Evolutionary conservation across 23 red algal species (phyloP), one percentile per base, ranked within the genome.

Genomic region (Porphyridium purpureum): DNA sequence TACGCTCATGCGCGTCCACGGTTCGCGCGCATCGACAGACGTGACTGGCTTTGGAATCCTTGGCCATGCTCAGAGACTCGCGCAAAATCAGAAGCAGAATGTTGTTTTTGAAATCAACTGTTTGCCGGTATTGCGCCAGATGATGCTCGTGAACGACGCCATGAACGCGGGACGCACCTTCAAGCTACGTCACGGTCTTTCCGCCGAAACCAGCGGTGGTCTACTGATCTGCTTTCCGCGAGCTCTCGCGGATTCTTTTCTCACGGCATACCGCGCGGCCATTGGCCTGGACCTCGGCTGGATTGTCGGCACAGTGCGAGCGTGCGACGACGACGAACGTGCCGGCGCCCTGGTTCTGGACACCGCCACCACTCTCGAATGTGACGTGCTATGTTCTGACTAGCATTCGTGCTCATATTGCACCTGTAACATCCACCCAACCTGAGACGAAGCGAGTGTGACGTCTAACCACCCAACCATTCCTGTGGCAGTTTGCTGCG

Each of bases 11-110:
- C 33, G 33, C 21, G 26, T 28, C 26, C 44, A 31, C 9, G 54
- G 57, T 5, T 52, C 69, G 31, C 69, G 61, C 52, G 69, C 69
- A 21, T 52, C 56, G 29, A 74, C 69, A 1, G 69, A 74, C 59
- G 47, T 74, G 11, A 74, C 69, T 29, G 69, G 69, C 17, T 74
- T 74, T 32, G 69, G 69, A 5, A 60, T 74, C 4, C 46, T 74
- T 24, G 69, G 69, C 6, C 69, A 74, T 28, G 69, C 69, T 4
- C 47, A 35, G 1, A 64, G 50, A 24, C 69, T 74, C 24, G 52
- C 59, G 2, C 3, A 36, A 21, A 30, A 74, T 27, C 69, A 74
- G 52, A 60, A 38, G 50, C 33, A 46, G 2, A n/a, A 3, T 4
- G 69, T 74, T 7, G 27, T 34, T n/a, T 29, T 74, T 21, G 11